Evolutionary conservation across 768 basidiomycete species (phyloP).

Genomic region (Boletus coccyginus): DNA sequence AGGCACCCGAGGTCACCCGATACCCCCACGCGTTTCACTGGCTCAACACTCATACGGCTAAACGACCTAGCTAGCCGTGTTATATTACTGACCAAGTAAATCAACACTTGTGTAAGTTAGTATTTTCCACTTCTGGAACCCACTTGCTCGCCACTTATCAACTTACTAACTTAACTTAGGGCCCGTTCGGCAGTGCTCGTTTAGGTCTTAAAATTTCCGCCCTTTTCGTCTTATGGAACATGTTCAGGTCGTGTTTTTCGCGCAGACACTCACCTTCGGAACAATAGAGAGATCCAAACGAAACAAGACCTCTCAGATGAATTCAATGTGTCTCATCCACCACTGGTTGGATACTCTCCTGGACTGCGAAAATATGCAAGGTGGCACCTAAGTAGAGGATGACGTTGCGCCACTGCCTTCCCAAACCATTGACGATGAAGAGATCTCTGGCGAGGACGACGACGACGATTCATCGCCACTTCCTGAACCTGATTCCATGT

Average conservation of each 20-base stretch:
- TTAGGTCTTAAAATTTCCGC: not conserved
- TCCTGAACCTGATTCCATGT: not conserved
- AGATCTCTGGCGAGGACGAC: not conserved
- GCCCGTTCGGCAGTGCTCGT: too few relatives aligned
- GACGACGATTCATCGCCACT: not conserved
- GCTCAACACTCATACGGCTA: too few relatives aligned
- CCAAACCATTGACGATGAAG: not conserved
- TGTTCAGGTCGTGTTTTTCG: not conserved
- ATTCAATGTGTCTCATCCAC: not conserved
- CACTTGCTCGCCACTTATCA: too few relatives aligned
- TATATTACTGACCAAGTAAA: too few relatives aligned
- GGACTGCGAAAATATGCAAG: not conserved
- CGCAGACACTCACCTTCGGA: not conserved
- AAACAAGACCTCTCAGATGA: not conserved
- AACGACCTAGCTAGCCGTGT: too few relatives aligned
- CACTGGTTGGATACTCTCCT: constrained; percentile 2
- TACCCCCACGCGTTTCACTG: too few relatives aligned
- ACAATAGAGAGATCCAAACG: not conserved
- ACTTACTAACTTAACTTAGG: too few relatives aligned
- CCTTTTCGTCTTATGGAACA: not conserved
- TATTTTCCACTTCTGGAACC: too few relatives aligned
- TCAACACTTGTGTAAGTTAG: too few relatives aligned
- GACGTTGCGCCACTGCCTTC: not conserved
- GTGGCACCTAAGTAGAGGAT: not conserved
- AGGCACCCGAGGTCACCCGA: too few relatives aligned